Conservation (phyloP, 345 rosid species). For the Populus simonii region DNA sequence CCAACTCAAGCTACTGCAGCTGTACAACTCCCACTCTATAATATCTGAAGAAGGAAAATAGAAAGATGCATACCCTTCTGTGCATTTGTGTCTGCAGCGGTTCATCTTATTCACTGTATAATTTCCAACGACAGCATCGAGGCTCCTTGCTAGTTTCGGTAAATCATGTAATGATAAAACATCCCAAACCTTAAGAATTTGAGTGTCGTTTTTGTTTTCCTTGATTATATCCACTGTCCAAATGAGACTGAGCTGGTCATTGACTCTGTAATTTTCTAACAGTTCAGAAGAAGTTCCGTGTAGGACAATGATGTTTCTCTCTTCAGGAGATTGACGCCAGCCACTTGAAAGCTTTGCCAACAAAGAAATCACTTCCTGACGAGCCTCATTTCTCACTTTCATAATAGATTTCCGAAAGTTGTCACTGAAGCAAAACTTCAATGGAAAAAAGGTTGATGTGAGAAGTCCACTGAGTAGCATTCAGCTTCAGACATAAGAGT, state of each 20-base stretch:
- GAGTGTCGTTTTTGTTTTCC: conserved; percentile 25
- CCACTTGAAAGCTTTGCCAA: conserved; percentile 40
- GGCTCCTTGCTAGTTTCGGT: conserved; percentile 31
- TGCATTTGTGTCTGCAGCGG: conserved; percentile 38
- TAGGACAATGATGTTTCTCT: conserved; percentile 18
- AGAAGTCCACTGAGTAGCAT: not conserved
- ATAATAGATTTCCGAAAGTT: conserved; percentile 40
- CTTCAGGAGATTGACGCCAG: conserved; percentile 33
- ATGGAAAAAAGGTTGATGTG: not conserved
- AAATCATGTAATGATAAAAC: conserved; percentile 37
- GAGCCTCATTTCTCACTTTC: conserved; percentile 13
- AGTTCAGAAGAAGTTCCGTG: conserved; percentile 34
- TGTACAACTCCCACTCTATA: not conserved
- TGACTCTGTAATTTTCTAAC: conserved; percentile 41
- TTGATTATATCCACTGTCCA: conserved; percentile 39
- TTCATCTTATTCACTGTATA: conserved; percentile 35
- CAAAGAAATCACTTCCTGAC: conserved; percentile 25
- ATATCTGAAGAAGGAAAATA: not conserved
- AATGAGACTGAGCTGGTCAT: conserved; percentile 20
- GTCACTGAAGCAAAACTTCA: conserved; percentile 45
- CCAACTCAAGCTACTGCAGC: not conserved
- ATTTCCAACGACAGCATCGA: conserved; percentile 31
- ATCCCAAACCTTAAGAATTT: conserved; percentile 53
- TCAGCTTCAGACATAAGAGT: not conserved
- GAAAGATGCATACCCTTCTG: conserved; percentile 40